phyloP scores from a whole-genome alignment of 2,329 filamentous ascomycete genomes.

The Ascochyta koolunga region DNA sequence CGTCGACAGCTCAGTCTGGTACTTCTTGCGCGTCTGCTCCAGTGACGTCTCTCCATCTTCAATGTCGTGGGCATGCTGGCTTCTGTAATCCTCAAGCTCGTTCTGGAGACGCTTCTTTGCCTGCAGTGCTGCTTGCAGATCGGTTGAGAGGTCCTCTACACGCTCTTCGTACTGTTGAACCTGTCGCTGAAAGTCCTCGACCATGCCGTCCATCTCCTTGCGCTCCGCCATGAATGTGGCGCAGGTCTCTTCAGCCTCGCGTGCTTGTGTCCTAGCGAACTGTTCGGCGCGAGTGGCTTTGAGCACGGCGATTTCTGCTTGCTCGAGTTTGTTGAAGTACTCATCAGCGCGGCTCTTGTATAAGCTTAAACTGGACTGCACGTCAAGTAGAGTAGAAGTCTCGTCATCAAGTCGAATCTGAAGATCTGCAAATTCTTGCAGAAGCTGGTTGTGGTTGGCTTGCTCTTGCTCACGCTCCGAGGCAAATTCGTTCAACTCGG shows the following conservation, averaged over 20 bases:
- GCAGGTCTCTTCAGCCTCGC: constrained; percentile 89
- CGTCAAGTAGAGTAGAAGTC: constrained; percentile 81
- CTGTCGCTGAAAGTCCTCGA: constrained; percentile 89
- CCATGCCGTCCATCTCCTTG: constrained; percentile 82
- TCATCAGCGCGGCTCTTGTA: constrained; percentile 95
- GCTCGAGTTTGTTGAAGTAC: constrained; percentile 96
- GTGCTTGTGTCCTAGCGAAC: constrained; percentile 87
- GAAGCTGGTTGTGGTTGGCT: constrained; percentile 82
- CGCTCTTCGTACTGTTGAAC: constrained; percentile 90
- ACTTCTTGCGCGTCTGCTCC: constrained; percentile 97
- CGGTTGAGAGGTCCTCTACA: constrained; percentile 88
- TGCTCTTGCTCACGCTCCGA: constrained; percentile 83
- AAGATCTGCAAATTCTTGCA: constrained; percentile 91
- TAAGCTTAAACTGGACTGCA: constrained; percentile 79
- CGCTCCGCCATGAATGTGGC: constrained; percentile 90
- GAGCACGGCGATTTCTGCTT: constrained; percentile 92
- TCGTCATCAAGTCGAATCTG: constrained; percentile 93
- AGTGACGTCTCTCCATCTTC: constrained; percentile 96
- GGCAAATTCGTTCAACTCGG: constrained; percentile 81
- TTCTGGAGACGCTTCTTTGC: constrained; percentile 94
- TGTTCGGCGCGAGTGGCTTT: constrained; percentile 92
- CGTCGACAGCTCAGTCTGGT: constrained; percentile 88
- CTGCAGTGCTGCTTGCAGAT: constrained; percentile 83
- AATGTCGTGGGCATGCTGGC: constrained; percentile 91
- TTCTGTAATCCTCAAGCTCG: constrained; percentile 96